Percentiles rank a stretch among this genome's conserved stretches.
Evolutionary conservation across 176 grass and related monocot genomes (phyloP).

Genomic region (Cocos nucifera): DNA sequence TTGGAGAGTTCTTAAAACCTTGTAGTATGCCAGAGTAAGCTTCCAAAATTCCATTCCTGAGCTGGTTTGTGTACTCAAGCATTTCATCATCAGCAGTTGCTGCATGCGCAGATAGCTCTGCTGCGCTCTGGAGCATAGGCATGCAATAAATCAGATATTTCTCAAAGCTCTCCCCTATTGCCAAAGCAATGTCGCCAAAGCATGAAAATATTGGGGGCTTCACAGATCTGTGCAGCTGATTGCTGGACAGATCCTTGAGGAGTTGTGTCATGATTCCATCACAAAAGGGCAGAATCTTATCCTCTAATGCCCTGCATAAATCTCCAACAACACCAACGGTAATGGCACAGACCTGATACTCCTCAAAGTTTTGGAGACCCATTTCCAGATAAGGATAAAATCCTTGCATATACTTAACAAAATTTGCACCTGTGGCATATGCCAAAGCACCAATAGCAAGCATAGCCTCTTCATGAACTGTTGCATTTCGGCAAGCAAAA

Average conservation of each 20-base stretch:
- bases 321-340: constrained; percentile 16
- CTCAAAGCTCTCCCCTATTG: constrained; percentile 12
- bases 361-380: constrained; percentile 15
- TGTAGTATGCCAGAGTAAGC: constrained; percentile 17
- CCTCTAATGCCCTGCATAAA: constrained; percentile 20
- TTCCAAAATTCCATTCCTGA: constrained; percentile 16
- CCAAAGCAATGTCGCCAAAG: constrained; percentile 9
- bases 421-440: no score
- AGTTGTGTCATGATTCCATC: constrained; percentile 20
- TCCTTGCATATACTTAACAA: no score
- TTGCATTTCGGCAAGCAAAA: constrained; percentile 12
- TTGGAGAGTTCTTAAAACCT: constrained; percentile 15
- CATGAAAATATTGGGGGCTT: constrained; percentile 20
- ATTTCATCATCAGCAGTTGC: constrained; percentile 1
- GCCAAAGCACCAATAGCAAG: no score
- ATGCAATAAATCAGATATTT: constrained; percentile 12
- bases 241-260: constrained; percentile 15
- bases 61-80: constrained; percentile 12
- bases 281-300: constrained; percentile 12
- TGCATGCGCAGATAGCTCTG: constrained; percentile 13
- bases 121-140: constrained; percentile 17
- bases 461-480: constrained; percentile 13
- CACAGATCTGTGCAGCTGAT: constrained; percentile 15
- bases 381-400: constrained; percentile 19
- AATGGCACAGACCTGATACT: constrained; percentile 16